These are phyloP conservation scores for Lactuca saligna DNA, from an alignment of 129 eudicot species.

Conservation along the genomic window DNA sequence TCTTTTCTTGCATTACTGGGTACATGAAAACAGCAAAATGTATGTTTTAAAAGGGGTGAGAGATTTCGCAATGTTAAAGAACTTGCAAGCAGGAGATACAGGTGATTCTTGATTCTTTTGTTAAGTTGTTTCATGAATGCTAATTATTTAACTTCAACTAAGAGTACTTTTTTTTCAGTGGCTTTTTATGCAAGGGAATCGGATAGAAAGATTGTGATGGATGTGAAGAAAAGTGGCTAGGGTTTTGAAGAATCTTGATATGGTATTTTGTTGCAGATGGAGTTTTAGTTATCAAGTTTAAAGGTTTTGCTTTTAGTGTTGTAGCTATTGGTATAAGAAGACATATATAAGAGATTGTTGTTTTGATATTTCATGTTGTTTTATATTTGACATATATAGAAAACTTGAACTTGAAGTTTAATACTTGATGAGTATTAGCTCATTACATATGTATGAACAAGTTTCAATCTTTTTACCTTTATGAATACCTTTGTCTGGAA, in stretches of 20 bases:
- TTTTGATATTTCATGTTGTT: not conserved
- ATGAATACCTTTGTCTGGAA: too few species aligned
- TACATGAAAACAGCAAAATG: constrained; percentile 15
- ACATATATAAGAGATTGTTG: too few species aligned
- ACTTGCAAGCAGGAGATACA: constrained; percentile 54
- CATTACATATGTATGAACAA: too few species aligned
- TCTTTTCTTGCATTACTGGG: constrained; percentile 38
- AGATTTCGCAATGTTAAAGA: constrained; percentile 38
- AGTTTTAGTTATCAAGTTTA: constrained; percentile 16
- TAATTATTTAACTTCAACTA: too few species aligned
- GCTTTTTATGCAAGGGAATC: constrained; percentile 45
- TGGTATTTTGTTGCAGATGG: constrained; percentile 1
- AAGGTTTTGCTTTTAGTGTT: not conserved
- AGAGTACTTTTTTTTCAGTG: constrained; percentile 33
- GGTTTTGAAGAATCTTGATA: not conserved
- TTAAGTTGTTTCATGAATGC: not conserved
- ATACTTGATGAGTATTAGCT: too few species aligned
- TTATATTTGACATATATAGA: not conserved
- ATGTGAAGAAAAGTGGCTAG: constrained; percentile 26
- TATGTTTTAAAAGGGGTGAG: constrained; percentile 53
- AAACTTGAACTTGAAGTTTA: too few species aligned
- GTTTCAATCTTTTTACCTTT: too few species aligned
- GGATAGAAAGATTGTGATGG: constrained; percentile 45
- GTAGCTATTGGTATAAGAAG: not conserved
- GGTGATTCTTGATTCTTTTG: constrained; percentile 26